Base-by-base conservation (phyloP, 163 green algal genomes). In the Botryococcus braunii region DNA sequence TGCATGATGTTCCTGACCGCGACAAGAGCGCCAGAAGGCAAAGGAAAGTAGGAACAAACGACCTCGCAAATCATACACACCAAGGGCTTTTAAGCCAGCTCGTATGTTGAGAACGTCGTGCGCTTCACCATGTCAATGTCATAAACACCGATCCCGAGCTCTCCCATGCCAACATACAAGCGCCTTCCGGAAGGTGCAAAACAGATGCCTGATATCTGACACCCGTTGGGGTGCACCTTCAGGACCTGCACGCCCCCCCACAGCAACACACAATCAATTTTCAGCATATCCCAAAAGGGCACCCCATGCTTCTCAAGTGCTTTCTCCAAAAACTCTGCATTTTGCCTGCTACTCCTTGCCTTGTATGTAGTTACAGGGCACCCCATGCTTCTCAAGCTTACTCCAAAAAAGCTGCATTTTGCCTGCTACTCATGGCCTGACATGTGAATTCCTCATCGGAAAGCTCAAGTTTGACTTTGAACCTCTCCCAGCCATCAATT, bases 51-150 rank as follows among this genome's bases (percentile, higher is more conserved):
- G n/a, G n/a, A n/a, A n/a, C n/a, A n/a, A n/a, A n/a, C n/a, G n/a
- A n/a, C n/a, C n/a, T n/a, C n/a, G n/a, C n/a, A n/a, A n/a, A n/a
- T n/a, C n/a, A n/a, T n/a, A n/a, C n/a, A n/a, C n/a, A n/a, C n/a
- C n/a, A n/a, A n/a, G n/a, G n/a, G n/a, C n/a, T n/a, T n/a, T 75
- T 56, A 75, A 46, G 49, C 64, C 55, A 73, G 58, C 65, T 73
- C 58, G 3, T 21, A 65, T 1, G 48, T 39, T 1, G 65, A 46
- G 59, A 77, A 77, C 34, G 65, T 55, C 36, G 55, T 62, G 36
- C 71, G 67, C 2, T 37, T 43, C 49, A 74, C 41, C 1, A 60
- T 70, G 32, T 77, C 65, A 1, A 74, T 62, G 31, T 77, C 66
- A 8, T 68, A 73, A 0, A 48, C 58, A 52, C 61, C 38, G 32